These are phyloP conservation scores for Cyberlindnera mycetangii DNA, from an alignment of 805 yeast genomes.

Conservation along the genomic window DNA sequence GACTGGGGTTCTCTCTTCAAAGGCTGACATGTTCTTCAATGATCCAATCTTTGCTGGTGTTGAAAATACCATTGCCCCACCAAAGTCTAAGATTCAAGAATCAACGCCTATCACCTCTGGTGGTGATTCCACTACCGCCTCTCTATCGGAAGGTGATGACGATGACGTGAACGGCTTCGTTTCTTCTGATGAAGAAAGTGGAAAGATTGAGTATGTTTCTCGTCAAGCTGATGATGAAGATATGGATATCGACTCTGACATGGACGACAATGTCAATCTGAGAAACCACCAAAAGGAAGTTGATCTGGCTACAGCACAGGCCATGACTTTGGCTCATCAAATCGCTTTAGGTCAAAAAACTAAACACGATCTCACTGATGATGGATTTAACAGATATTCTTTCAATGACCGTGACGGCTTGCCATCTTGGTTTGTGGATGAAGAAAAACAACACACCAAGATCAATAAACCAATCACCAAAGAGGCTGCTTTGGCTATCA, in stretches of 20 bases:
- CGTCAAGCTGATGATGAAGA: conserved; percentile 37
- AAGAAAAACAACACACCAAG: conserved; percentile 83
- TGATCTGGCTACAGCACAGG: conserved; percentile 88
- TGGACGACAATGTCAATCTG: conserved; percentile 44
- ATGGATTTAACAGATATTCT: conserved; percentile 88
- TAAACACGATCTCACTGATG: conserved; percentile 83
- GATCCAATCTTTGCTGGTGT: conserved; percentile 53
- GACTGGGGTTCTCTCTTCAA: conserved; percentile 34
- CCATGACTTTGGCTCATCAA: conserved; percentile 97
- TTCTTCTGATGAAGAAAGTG: conserved; percentile 26
- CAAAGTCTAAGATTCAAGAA: conserved; percentile 7
- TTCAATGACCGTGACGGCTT: conserved; percentile 88
- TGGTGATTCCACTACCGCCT: conserved; percentile 22
- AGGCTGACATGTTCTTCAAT: conserved; percentile 45
- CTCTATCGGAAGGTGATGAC: conserved; percentile 23
- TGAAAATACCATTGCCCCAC: conserved; percentile 32
- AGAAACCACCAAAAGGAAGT: conserved; percentile 59
- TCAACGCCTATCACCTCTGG: conserved; percentile 12
- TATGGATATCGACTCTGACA: conserved; percentile 40
- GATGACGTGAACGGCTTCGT: conserved; percentile 4
- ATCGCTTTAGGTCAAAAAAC: conserved; percentile 85
- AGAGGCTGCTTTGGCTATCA: conserved; percentile 80
- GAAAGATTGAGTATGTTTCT: conserved; percentile 47
- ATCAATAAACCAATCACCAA: conserved; percentile 90
- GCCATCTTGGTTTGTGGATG: conserved; percentile 97